Evolutionary conservation across 2,329 filamentous ascomycete genomes (phyloP).

Genomic region (Epichloe uncinata): DNA sequence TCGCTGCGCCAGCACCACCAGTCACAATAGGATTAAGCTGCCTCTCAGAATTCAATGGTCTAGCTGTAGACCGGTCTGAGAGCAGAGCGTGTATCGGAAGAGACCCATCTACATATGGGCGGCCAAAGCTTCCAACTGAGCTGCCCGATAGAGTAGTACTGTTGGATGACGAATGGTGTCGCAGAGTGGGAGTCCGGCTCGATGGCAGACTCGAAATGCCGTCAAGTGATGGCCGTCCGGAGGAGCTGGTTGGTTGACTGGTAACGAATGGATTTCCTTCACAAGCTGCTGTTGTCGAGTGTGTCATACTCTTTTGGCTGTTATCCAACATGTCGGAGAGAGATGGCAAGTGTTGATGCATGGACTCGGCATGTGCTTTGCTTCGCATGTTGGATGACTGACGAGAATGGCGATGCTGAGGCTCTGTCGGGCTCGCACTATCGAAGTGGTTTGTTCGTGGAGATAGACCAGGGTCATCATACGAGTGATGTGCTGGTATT

Average conservation of each 20-base stretch:
- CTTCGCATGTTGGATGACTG: conserved; percentile 17
- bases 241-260: neutral
- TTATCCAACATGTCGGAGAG: conserved; percentile 35
- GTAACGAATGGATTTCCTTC: conserved; percentile 3
- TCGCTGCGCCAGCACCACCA: conserved; percentile 11
- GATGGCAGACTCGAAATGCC: conserved; percentile 16
- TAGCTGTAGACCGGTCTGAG: conserved; percentile 23
- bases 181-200: conserved; percentile 24
- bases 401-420: conserved; percentile 14
- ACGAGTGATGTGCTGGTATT: conserved; percentile 21
- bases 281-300: conserved; percentile 6
- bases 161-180: conserved; percentile 31
- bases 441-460: conserved; percentile 27
- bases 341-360: conserved; percentile 29
- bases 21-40: conserved; percentile 5
- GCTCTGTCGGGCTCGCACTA: conserved; percentile 13
- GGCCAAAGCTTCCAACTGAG: conserved; percentile 21
- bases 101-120: conserved; percentile 35
- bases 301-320: conserved; percentile 11
- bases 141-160: conserved; percentile 29
- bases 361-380: conserved; percentile 10
- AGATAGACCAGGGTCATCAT: conserved; percentile 31
- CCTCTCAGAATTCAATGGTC: conserved; percentile 7
- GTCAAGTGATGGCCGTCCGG: conserved; percentile 13
- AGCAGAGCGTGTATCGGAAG: conserved; percentile 42